Evolutionary conservation across 1,139 yeast species (phyloP).

Genomic region (Yamadazyma aaseri): DNA sequence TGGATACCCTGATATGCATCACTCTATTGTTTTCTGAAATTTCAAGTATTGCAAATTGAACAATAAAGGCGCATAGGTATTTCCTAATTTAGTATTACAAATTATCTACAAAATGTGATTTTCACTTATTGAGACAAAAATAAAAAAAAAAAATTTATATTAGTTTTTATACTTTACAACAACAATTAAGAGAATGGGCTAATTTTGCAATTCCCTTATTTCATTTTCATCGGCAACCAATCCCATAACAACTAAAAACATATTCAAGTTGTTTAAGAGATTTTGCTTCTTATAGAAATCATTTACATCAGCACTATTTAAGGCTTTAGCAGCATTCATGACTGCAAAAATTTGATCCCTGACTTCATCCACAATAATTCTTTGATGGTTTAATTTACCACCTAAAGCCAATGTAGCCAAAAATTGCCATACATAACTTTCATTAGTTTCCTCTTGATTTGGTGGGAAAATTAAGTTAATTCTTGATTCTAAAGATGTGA

Average conservation of each 20-base stretch:
- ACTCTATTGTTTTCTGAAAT: too few species aligned
- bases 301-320: constrained; percentile 53
- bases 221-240: constrained; percentile 78
- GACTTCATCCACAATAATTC: constrained; percentile 91
- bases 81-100: too few species aligned
- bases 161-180: constrained; percentile 2
- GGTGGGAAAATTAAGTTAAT: constrained; percentile 84
- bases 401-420: constrained; percentile 92
- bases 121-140: background rate
- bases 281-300: constrained; percentile 59
- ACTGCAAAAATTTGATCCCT: constrained; percentile 92
- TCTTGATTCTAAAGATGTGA: constrained; percentile 77
- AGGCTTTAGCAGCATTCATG: constrained; percentile 76
- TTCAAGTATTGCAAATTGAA: too few species aligned
- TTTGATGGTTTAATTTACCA: constrained; percentile 89
- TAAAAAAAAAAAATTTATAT: too few species aligned
- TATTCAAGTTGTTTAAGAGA: constrained; percentile 76
- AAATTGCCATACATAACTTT: constrained; percentile 90
- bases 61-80: too few species aligned
- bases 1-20: too few species aligned
- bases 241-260: constrained; percentile 96
- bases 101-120: too few species aligned
- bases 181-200: constrained; percentile 1
- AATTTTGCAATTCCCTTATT: constrained; percentile 46
- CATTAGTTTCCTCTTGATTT: constrained; percentile 44